These are phyloP conservation scores for Diaporthe amygdali DNA, from an alignment of 2,329 filamentous ascomycete genomes.

Conservation along the genomic window DNA sequence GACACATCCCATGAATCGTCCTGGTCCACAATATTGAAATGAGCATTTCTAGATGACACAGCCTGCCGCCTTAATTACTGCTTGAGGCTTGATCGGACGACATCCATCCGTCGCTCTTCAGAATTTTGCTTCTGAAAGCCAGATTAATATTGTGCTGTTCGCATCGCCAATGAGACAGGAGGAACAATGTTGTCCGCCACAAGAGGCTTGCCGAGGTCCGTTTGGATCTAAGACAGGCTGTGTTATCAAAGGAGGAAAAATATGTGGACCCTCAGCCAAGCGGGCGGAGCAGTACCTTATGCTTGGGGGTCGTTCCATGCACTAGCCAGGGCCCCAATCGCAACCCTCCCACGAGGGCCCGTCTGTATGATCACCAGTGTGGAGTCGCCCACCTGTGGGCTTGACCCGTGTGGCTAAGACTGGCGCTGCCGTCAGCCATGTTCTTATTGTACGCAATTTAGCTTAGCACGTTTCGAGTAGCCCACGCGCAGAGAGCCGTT, in stretches of 20 bases:
- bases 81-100: background rate
- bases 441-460: background rate
- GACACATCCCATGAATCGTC: background rate
- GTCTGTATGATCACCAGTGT: slow-evolving; percentile 4
- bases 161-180: too few relatives aligned
- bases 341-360: background rate
- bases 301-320: background rate
- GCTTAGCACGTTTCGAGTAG: background rate
- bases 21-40: background rate
- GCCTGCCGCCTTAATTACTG: background rate
- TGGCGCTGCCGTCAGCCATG: background rate
- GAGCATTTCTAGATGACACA: background rate
- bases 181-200: too few relatives aligned
- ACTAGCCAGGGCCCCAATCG: slow-evolving; percentile 7
- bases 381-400: background rate
- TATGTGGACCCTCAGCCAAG: background rate
- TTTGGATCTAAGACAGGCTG: background rate
- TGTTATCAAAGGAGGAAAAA: background rate
- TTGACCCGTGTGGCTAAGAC: background rate
- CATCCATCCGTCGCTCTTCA: background rate
- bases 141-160: background rate
- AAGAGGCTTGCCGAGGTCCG: background rate
- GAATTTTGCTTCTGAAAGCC: background rate
- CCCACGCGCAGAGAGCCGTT: background rate
- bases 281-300: slow-evolving; percentile 1